Evolutionary conservation across 495 filamentous ascomycete species (phyloP), one percentile per base, ranked within the genome.

Genomic region (Xylaria palmicola): DNA sequence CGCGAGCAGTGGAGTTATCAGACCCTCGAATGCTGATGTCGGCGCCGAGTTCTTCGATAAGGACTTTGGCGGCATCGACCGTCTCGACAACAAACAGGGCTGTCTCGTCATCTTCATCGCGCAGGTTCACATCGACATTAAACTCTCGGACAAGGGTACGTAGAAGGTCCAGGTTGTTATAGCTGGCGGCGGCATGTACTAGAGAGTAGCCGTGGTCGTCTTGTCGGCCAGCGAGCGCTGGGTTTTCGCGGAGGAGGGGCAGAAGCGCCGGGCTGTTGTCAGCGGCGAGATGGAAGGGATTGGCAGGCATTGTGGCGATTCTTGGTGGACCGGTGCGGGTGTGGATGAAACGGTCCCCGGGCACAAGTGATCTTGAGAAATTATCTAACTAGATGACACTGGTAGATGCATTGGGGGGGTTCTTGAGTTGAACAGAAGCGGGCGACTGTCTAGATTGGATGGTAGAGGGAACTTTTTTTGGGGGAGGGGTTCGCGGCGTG

Each of bases 201-300:
- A 97, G 83, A 15, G 93, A 95, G 77, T 98, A 97, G 61, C 91
- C 91, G 62, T 91, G 86, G 60, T 88, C 83, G 72, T 96, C 91
- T 68, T 91, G 90, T 27, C 75, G 68, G 7, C 85, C 81, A 15
- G 90, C 91, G 55, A 90, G 76, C 9, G 82, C 72, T 40, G 88
- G 85, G 66, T 91, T 82, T 39, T 83, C 76, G 47, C 79, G 83
- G 48, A 96, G 83, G 43, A 91, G 83, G 22, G 82, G 75, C 45
- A 92, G 75, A 20, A 94, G 80, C 8, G 79, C 77, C 13, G 81
- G 72, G 32, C 86, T 85, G 64, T 89, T 87, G 70, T 93, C 90
- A 63, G 89, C 89, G 17, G 90, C 91, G 32, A 93, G 83, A 52
- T 92, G 79, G 76, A 89, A 90, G 0, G 85, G 84, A 65, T 96